Conservation (phyloP, 352 stramenopile species). For the Phytophthora palmivora region DNA sequence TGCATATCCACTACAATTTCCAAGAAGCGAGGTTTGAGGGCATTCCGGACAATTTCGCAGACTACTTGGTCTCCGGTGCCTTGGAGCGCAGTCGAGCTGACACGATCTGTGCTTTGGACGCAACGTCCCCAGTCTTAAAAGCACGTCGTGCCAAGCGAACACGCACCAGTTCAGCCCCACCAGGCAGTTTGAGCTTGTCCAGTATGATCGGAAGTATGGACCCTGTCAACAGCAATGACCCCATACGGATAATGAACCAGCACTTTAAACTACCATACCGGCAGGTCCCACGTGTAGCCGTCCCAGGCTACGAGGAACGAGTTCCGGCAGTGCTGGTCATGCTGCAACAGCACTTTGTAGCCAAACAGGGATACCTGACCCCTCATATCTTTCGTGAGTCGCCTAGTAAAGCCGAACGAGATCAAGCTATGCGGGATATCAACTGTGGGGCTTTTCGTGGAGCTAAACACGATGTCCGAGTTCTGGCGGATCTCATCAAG, state of each 20-base stretch:
- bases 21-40: slow-evolving; percentile 87
- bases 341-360: slow-evolving; percentile 83
- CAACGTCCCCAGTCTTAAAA: slow-evolving; percentile 18
- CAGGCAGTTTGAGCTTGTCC: slow-evolving; percentile 40
- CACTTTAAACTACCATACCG: slow-evolving; percentile 86
- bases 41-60: slow-evolving; percentile 82
- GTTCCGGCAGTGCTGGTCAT: slow-evolving; percentile 89
- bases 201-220: slow-evolving; percentile 40
- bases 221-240: slow-evolving; percentile 34
- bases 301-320: slow-evolving; percentile 76
- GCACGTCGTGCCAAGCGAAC: slow-evolving; percentile 37
- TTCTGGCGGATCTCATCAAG: slow-evolving; percentile 91
- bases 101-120: slow-evolving; percentile 24
- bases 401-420: slow-evolving; percentile 85
- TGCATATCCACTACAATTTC: slow-evolving; percentile 91
- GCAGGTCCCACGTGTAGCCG: slow-evolving; percentile 68
- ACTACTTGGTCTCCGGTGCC: slow-evolving; percentile 53
- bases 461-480: slow-evolving; percentile 72
- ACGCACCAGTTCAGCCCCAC: slow-evolving; percentile 47
- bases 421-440: slow-evolving; percentile 84
- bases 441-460: slow-evolving; percentile 81
- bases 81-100: slow-evolving; percentile 32
- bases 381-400: slow-evolving; percentile 91
- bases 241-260: slow-evolving; percentile 74
- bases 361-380: slow-evolving; percentile 63